phyloP scores from a whole-genome alignment of 2,329 filamentous ascomycete species.

The Fusarium camptoceras region DNA sequence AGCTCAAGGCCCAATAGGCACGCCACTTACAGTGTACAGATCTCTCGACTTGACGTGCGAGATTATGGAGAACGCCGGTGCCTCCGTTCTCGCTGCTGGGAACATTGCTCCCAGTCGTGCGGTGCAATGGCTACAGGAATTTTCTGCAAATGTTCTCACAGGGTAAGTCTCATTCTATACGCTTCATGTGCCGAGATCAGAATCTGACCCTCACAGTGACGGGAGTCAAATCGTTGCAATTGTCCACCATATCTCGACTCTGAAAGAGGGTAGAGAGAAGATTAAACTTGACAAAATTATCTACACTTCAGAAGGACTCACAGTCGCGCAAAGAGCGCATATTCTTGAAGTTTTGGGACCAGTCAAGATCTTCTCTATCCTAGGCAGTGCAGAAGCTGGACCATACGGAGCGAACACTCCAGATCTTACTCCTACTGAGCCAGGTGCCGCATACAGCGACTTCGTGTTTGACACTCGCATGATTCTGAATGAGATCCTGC shows the following conservation, averaged over 20 bases:
- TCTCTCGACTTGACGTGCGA: slow-evolving; percentile 56
- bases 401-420: slow-evolving; percentile 53
- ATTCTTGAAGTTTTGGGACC: slow-evolving; percentile 48
- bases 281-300: slow-evolving; percentile 56
- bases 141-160: slow-evolving; percentile 53
- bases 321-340: slow-evolving; percentile 47
- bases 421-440: slow-evolving; percentile 41
- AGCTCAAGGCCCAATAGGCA: no score
- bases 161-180: slow-evolving; percentile 19
- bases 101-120: slow-evolving; percentile 46
- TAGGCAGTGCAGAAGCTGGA: slow-evolving; percentile 58
- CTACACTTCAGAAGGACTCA: slow-evolving; percentile 59
- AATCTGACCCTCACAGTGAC: slow-evolving; percentile 42
- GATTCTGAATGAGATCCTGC: slow-evolving; percentile 54
- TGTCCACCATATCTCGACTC: slow-evolving; percentile 50
- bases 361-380: slow-evolving; percentile 54
- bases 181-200: accelerated
- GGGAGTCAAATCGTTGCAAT: slow-evolving; percentile 54
- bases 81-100: slow-evolving; percentile 54
- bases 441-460: slow-evolving; percentile 38
- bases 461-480: slow-evolving; percentile 55
- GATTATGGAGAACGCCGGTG: slow-evolving; percentile 56
- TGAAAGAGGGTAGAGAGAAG: slow-evolving; percentile 36
- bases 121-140: slow-evolving; percentile 46
- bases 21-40: slow-evolving; percentile 27